Evolutionary conservation across 306 rosid genomes (phyloP).

Genomic region (Fragaria ananassa): DNA sequence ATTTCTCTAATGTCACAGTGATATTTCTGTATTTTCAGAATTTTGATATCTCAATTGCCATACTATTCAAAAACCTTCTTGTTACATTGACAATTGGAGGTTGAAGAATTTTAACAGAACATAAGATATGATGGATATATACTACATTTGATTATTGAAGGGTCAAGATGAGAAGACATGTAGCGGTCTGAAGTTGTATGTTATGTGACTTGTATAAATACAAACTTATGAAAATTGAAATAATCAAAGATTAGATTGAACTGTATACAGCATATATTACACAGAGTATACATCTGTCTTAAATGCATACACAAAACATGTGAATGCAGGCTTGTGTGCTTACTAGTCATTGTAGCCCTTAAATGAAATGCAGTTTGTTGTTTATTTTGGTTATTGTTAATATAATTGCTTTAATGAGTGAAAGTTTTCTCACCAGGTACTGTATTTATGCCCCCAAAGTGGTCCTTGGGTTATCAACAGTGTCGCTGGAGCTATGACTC

Average conservation of each 20-base stretch:
- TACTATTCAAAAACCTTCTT: neutral
- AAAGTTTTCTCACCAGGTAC: conserved; percentile 48
- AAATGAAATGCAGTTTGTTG: neutral
- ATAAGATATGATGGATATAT: too few relatives aligned
- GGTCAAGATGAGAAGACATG: neutral
- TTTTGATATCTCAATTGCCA: neutral
- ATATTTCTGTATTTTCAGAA: neutral
- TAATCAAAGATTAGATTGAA: neutral
- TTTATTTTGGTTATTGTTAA: neutral
- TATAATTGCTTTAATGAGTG: conserved; percentile 12
- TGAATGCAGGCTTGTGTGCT: neutral
- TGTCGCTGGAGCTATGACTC: conserved; percentile 82
- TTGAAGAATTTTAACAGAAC: too few relatives aligned
- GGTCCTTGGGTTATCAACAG: conserved; percentile 95
- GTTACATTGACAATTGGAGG: too few relatives aligned
- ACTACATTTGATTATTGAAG: too few relatives aligned
- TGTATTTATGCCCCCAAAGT: conserved; percentile 86
- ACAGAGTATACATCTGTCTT: neutral
- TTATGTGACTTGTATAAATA: neutral
- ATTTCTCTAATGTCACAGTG: neutral
- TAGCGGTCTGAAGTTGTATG: neutral
- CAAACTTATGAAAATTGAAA: neutral
- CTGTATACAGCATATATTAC: neutral
- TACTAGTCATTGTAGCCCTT: neutral
- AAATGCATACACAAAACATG: neutral